phyloP scores from a whole-genome alignment of 2,329 filamentous ascomycete genomes.

The Phyllosticta citriasiana region DNA sequence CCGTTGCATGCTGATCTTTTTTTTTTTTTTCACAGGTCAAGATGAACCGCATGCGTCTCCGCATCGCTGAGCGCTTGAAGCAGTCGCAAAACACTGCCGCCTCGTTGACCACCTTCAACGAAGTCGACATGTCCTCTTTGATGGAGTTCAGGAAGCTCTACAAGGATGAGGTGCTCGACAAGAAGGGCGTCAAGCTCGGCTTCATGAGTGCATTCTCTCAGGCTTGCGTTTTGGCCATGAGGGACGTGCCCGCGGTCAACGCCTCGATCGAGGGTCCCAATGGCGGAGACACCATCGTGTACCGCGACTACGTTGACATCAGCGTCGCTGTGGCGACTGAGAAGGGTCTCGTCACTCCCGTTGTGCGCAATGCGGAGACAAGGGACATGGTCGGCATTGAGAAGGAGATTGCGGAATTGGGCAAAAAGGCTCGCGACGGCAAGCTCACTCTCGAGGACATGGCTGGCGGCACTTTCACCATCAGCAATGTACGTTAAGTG shows the following conservation, averaged over 20 bases:
- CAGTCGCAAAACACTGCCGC: slow-evolving; percentile 98
- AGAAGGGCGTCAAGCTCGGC: slow-evolving; percentile 94
- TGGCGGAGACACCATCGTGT: slow-evolving; percentile 94
- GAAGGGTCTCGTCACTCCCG: slow-evolving; percentile 92
- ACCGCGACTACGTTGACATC: slow-evolving; percentile 95
- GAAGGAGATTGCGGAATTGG: slow-evolving; percentile 81
- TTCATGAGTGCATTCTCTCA: slow-evolving; percentile 98
- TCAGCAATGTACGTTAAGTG: slow-evolving; percentile 60
- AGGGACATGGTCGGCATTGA: slow-evolving; percentile 87
- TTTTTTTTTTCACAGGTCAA: slow-evolving; percentile 57
- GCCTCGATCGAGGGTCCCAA: slow-evolving; percentile 94
- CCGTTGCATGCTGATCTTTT: neutral
- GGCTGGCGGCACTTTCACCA: slow-evolving; percentile 96
- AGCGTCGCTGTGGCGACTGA: slow-evolving; percentile 95
- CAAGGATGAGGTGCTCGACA: slow-evolving; percentile 94
- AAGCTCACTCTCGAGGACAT: slow-evolving; percentile 99
- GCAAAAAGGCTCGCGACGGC: slow-evolving; percentile 93
- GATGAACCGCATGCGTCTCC: slow-evolving; percentile 99
- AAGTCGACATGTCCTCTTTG: slow-evolving; percentile 95
- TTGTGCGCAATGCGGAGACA: slow-evolving; percentile 84
- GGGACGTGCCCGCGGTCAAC: slow-evolving; percentile 88
- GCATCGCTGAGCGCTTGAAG: slow-evolving; percentile 95
- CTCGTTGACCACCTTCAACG: slow-evolving; percentile 95
- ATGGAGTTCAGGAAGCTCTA: slow-evolving; percentile 97
- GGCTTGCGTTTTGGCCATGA: slow-evolving; percentile 84